phyloP scores from a whole-genome alignment of 257 asterid genomes.

The Jasminum sambac region DNA sequence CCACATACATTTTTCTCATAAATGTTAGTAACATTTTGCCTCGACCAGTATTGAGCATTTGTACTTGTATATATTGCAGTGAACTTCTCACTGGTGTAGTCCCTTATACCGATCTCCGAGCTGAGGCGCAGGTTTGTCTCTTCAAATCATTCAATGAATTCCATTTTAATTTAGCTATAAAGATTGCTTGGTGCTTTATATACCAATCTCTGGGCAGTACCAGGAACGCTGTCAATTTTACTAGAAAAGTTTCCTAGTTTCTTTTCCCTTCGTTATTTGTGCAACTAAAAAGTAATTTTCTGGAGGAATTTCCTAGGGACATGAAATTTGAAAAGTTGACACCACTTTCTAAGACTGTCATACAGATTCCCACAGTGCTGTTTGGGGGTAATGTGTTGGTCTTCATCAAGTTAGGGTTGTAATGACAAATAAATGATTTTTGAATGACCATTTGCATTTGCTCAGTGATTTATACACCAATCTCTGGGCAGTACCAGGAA shows the following conservation, averaged over 20 bases:
- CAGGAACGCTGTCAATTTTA: not conserved
- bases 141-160: conserved; percentile 13
- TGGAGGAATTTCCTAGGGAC: not conserved
- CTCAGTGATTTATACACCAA: not conserved
- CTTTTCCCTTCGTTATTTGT: not conserved
- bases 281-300: not conserved
- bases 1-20: not conserved
- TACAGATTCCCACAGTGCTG: not conserved
- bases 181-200: not conserved
- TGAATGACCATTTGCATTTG: not conserved
- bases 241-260: not conserved
- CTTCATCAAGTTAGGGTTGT: not conserved
- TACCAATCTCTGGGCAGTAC: not conserved
- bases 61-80: conserved; percentile 48
- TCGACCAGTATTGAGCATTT: conserved; percentile 5
- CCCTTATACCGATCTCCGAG: conserved; percentile 96
- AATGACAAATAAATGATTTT: not conserved
- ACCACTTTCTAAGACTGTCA: not conserved
- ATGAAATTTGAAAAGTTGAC: not conserved
- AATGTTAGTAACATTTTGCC: not conserved
- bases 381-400: no score
- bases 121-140: conserved; percentile 80
- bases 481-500: not conserved
- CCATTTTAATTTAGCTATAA: conserved; percentile 9
- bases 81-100: conserved; percentile 93